A percentile compares a stretch with the other conserved stretches of the same genome.
These are phyloP conservation scores for Apiospora koreana DNA, from an alignment of 2,329 filamentous ascomycete species.

Conservation along the genomic window DNA sequence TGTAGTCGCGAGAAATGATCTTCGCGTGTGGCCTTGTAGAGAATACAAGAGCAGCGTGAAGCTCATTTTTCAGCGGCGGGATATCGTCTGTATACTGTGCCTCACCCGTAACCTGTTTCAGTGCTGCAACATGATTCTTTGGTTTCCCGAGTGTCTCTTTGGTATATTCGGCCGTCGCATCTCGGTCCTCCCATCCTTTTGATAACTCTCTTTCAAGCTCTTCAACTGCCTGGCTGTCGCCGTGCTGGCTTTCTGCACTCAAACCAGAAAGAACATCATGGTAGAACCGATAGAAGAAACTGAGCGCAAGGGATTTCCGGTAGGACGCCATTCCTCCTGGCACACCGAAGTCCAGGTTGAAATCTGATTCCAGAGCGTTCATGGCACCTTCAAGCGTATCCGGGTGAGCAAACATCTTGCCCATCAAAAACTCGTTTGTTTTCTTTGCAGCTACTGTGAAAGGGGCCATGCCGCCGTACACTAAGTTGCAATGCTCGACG, in stretches of 20 bases:
- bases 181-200: constrained; percentile 74
- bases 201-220: constrained; percentile 89
- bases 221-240: constrained; percentile 73
- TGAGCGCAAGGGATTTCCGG: constrained; percentile 82
- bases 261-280: constrained; percentile 77
- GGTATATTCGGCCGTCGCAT: constrained; percentile 74
- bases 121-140: constrained; percentile 82
- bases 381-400: constrained; percentile 87
- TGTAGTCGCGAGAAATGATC: constrained; percentile 74
- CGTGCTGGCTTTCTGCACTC: constrained; percentile 43
- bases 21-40: constrained; percentile 89
- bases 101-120: constrained; percentile 93
- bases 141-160: constrained; percentile 83
- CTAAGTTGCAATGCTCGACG: constrained; percentile 75
- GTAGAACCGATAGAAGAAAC: constrained; percentile 97
- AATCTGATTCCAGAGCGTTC: constrained; percentile 86
- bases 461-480: constrained; percentile 95
- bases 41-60: constrained; percentile 84
- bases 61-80: constrained; percentile 80
- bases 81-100: constrained; percentile 98
- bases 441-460: constrained; percentile 85
- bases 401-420: constrained; percentile 77
- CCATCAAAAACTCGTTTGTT: constrained; percentile 71
- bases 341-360: constrained; percentile 85
- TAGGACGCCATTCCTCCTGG: constrained; percentile 98